Conservation (phyloP, 257 asterid species). For the Lantana camara region DNA sequence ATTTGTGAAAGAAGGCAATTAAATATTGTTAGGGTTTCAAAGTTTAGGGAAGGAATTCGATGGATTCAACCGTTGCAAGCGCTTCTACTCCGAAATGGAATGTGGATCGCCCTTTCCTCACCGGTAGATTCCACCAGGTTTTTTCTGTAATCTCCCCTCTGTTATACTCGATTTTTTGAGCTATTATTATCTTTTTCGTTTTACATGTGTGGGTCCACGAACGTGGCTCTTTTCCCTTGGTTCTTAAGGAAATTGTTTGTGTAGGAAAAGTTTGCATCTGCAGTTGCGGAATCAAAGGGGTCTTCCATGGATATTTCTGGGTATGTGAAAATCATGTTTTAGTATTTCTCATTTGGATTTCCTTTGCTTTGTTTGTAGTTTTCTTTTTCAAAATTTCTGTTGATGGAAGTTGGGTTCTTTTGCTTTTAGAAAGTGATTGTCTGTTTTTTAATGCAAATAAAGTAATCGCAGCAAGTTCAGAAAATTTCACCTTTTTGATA, state of each 20-base stretch:
- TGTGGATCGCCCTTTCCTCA: constrained; percentile 75
- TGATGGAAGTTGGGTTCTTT: background rate
- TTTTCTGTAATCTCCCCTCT: background rate
- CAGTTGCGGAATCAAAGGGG: constrained; percentile 48
- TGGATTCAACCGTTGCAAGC: constrained; percentile 51
- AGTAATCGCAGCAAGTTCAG: too few species aligned
- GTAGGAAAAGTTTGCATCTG: constrained; percentile 55
- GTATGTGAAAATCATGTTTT: constrained; percentile 34
- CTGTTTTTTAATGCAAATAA: too few species aligned
- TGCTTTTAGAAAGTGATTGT: too few species aligned
- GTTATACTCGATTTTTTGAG: background rate
- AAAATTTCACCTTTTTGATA: background rate
- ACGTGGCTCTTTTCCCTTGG: background rate
- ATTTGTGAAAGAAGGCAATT: constrained; percentile 8
- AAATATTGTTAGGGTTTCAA: constrained; percentile 30
- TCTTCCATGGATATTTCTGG: constrained; percentile 43
- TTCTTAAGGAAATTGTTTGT: constrained; percentile 18
- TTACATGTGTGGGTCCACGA: background rate
- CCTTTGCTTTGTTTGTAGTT: background rate
- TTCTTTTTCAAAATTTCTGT: background rate
- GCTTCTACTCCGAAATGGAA: constrained; percentile 78
- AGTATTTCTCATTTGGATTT: background rate
- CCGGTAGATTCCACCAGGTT: constrained; percentile 74
- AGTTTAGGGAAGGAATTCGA: constrained; percentile 19
- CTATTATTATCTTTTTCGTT: background rate